Evolutionary conservation across 306 rosid species (phyloP).

Genomic region (Vachellia pachyceras): DNA sequence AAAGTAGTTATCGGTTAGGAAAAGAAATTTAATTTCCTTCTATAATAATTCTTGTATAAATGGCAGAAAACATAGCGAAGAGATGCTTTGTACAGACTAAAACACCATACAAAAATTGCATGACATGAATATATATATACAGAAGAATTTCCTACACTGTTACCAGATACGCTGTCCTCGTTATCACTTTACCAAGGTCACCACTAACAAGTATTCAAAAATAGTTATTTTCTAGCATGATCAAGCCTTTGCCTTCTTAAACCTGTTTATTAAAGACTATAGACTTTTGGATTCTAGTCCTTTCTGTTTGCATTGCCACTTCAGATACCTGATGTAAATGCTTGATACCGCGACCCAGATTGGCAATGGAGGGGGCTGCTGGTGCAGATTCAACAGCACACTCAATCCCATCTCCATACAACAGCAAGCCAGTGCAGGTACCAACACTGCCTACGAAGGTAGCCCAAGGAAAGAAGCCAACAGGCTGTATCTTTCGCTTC

Average conservation of each 20-base stretch:
- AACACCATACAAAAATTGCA: slow-evolving; percentile 3
- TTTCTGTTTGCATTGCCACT: slow-evolving; percentile 52
- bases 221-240: slow-evolving; percentile 40
- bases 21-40: neutral
- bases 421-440: slow-evolving; percentile 69
- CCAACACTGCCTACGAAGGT: slow-evolving; percentile 74
- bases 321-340: slow-evolving; percentile 61
- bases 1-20: slow-evolving; percentile 1
- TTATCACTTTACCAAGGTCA: slow-evolving; percentile 21
- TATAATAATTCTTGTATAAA: neutral
- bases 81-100: slow-evolving; percentile 9
- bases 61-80: neutral
- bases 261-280: slow-evolving; percentile 58
- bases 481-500: slow-evolving; percentile 53
- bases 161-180: slow-evolving; percentile 26
- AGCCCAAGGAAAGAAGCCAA: slow-evolving; percentile 75
- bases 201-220: slow-evolving; percentile 33
- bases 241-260: slow-evolving; percentile 58
- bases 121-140: slow-evolving; percentile 41
- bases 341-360: slow-evolving; percentile 78
- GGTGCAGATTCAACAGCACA: slow-evolving; percentile 62
- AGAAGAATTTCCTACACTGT: slow-evolving; percentile 41
- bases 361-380: slow-evolving; percentile 78
- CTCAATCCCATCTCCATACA: slow-evolving; percentile 80
- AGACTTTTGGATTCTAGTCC: slow-evolving; percentile 64